Evolutionary conservation across 163 green algal species (phyloP).

Genomic region (Chloromonas sp.): DNA sequence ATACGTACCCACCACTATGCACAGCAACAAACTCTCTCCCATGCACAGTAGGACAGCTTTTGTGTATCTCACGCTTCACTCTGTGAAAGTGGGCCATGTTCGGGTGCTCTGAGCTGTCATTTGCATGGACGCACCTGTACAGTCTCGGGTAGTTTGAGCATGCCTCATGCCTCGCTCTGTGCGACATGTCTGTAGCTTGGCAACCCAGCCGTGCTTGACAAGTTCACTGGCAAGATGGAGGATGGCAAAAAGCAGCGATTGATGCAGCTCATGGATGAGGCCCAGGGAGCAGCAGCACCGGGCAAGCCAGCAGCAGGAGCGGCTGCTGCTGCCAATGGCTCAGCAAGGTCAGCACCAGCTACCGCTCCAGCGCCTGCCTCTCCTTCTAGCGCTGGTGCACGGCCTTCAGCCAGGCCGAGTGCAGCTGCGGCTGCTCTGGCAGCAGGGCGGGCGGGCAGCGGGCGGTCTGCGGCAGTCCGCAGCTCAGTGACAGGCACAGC

Average conservation of each 20-base stretch:
- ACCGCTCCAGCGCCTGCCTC: neutral
- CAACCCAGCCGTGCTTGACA: constrained; percentile 42
- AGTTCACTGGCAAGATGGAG: constrained; percentile 73
- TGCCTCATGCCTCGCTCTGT: too few relatives aligned
- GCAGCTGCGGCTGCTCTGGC: constrained; percentile 11
- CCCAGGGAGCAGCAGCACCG: constrained; percentile 14
- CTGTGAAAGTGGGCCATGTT: too few relatives aligned
- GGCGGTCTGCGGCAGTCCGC: too few relatives aligned
- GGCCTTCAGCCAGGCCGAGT: neutral
- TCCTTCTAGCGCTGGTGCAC: neutral
- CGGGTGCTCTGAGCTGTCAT: too few relatives aligned
- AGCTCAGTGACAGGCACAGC: neutral
- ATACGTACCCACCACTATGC: too few relatives aligned
- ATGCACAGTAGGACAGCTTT: too few relatives aligned
- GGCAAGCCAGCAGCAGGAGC: neutral
- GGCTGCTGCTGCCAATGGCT: neutral
- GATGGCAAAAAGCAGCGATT: constrained; percentile 76
- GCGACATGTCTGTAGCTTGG: constrained; percentile 28
- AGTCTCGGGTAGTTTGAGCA: too few relatives aligned
- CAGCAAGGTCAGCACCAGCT: neutral
- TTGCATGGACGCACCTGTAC: too few relatives aligned
- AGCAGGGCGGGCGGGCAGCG: neutral
- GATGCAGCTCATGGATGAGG: constrained; percentile 65
- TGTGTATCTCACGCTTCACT: too few relatives aligned
- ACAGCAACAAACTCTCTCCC: too few relatives aligned